Conservation (phyloP, 345 rosid species). For the Conringia planisiliqua region DNA sequence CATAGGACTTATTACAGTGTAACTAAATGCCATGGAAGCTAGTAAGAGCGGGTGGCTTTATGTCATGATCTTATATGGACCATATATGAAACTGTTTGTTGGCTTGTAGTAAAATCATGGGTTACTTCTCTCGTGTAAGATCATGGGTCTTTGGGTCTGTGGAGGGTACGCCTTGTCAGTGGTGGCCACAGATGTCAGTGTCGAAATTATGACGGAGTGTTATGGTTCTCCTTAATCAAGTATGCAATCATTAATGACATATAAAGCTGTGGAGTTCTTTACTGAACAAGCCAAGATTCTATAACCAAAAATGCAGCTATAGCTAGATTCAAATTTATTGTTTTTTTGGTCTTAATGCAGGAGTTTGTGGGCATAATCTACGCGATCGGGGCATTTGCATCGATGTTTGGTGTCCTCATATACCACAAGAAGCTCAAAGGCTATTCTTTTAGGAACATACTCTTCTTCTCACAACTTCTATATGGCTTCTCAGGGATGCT, state of each 20-base stretch:
- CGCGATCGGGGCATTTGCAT: constrained; percentile 73
- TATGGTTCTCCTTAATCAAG: neutral
- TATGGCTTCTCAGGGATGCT: constrained; percentile 65
- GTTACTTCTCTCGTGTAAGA: neutral
- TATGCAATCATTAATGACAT: neutral
- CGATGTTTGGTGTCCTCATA: constrained; percentile 68
- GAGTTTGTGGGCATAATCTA: constrained; percentile 66
- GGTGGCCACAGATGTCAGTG: neutral
- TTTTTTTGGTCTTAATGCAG: constrained; percentile 30
- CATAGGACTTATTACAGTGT: neutral
- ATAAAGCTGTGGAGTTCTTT: neutral
- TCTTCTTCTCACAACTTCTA: constrained; percentile 61
- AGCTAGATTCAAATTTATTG: neutral
- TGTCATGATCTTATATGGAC: neutral
- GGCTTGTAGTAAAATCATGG: neutral
- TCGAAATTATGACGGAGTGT: neutral
- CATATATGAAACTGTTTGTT: neutral
- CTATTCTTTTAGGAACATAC: constrained; percentile 54
- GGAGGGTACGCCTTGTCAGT: neutral
- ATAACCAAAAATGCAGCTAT: neutral
- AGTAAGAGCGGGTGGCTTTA: neutral
- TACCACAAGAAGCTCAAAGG: constrained; percentile 69
- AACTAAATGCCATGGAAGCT: neutral
- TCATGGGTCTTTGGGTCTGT: constrained; percentile 5
- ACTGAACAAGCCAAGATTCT: neutral